A percentile compares a stretch with the other conserved stretches of the same genome.
Evolutionary conservation across 441 rosid species (phyloP).

Genomic region (Gossypium davidsonii): DNA sequence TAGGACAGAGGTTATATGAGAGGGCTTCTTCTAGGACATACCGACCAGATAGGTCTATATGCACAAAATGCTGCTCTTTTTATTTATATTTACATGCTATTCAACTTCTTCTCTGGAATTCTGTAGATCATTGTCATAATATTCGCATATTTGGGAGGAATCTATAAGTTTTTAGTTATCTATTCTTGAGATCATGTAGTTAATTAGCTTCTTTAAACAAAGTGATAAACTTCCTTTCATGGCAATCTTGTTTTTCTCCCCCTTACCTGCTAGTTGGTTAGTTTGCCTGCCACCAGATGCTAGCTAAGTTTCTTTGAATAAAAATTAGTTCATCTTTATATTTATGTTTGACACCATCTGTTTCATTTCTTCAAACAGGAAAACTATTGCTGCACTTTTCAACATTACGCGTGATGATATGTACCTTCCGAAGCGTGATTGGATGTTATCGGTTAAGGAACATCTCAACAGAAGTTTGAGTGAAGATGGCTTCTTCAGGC

Average conservation of each 20-base stretch:
- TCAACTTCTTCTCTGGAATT: background rate
- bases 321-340: background rate
- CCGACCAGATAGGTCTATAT: constrained; percentile 67
- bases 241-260: background rate
- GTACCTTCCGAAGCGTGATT: constrained; percentile 67
- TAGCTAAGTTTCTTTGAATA: background rate
- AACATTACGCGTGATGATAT: constrained; percentile 53
- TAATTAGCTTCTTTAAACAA: background rate
- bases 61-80: background rate
- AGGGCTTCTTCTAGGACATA: constrained; percentile 71
- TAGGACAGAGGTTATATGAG: constrained; percentile 94
- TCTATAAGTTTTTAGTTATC: background rate
- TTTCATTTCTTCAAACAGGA: constrained; percentile 41
- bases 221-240: background rate
- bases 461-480: constrained; percentile 78
- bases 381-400: constrained; percentile 16
- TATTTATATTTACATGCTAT: background rate
- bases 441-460: constrained; percentile 64
- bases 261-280: background rate
- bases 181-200: background rate
- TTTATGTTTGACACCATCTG: background rate
- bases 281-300: background rate
- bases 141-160: background rate
- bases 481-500: constrained; percentile 67
- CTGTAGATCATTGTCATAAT: background rate